phyloP scores from a whole-genome alignment of 306 rosid genomes.

The Vigna radiata region DNA sequence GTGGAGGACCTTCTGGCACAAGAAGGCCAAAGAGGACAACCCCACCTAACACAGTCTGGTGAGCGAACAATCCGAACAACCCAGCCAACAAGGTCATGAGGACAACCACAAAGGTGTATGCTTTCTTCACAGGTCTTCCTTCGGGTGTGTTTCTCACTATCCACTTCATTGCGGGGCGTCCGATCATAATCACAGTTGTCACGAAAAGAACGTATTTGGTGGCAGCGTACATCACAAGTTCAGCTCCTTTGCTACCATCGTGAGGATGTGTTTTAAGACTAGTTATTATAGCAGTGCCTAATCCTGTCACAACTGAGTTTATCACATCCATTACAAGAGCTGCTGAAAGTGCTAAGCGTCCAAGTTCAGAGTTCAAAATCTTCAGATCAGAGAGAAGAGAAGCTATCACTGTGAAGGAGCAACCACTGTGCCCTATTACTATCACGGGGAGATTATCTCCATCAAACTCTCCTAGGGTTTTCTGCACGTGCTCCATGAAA shows the following conservation, averaged over 20 bases:
- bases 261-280: background rate
- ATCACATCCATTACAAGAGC: constrained; percentile 42
- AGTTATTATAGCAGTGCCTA: background rate
- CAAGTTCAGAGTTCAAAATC: constrained; percentile 52
- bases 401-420: constrained; percentile 50
- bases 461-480: background rate
- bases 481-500: rapidly evolving
- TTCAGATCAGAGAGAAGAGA: constrained; percentile 47
- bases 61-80: background rate
- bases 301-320: background rate
- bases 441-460: constrained; percentile 6
- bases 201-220: background rate
- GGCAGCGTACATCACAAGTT: background rate
- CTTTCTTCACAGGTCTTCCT: constrained; percentile 43
- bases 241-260: background rate
- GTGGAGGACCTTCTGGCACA: constrained; percentile 68
- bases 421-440: constrained; percentile 34
- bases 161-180: constrained; percentile 50
- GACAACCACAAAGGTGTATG: constrained; percentile 7
- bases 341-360: constrained; percentile 48
- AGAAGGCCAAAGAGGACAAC: constrained; percentile 54
- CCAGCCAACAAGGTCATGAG: constrained; percentile 22
- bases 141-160: constrained; percentile 54
- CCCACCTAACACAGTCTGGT: constrained; percentile 47
- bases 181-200: background rate